Evolutionary conservation across 129 eudicot genomes (phyloP).

Genomic region (Apium graveolens): DNA sequence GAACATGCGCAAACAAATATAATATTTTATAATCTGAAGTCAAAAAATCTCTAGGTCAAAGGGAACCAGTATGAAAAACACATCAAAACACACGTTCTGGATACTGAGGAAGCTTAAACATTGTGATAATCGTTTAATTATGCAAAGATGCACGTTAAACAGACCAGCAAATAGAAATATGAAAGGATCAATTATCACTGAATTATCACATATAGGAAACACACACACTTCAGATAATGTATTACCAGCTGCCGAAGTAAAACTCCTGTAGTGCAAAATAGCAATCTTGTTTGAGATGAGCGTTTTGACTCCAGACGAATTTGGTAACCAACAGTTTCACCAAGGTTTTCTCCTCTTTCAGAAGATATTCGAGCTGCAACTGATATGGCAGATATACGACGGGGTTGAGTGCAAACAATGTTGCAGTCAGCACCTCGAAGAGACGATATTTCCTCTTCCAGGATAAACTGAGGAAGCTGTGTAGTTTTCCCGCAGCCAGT

Average conservation of each 20-base stretch:
- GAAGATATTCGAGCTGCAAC: constrained; percentile 82
- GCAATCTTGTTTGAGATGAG: constrained; percentile 65
- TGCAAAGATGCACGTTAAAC: background rate
- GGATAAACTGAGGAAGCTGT: constrained; percentile 85
- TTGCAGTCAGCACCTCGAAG: constrained; percentile 66
- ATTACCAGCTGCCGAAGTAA: constrained; percentile 72
- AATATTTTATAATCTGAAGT: background rate
- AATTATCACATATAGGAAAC: background rate
- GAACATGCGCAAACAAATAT: background rate
- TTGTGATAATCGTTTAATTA: background rate
- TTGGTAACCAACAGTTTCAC: constrained; percentile 88
- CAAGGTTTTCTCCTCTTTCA: constrained; percentile 91
- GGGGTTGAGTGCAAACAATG: constrained; percentile 90
- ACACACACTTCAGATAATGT: background rate
- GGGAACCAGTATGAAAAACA: background rate
- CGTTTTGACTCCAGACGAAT: constrained; percentile 73
- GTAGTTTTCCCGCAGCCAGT: constrained; percentile 96
- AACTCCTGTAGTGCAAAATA: constrained; percentile 94
- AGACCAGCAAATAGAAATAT: background rate
- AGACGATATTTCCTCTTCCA: constrained; percentile 73
- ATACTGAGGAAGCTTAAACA: background rate
- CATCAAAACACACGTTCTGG: background rate
- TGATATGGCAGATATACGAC: constrained; percentile 88
- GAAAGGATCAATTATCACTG: background rate
- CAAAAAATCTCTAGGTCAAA: background rate